These are phyloP conservation scores for Backusella parvicylindrica DNA, from an alignment of 192 early-diverging fungal species.

Conservation along the genomic window DNA sequence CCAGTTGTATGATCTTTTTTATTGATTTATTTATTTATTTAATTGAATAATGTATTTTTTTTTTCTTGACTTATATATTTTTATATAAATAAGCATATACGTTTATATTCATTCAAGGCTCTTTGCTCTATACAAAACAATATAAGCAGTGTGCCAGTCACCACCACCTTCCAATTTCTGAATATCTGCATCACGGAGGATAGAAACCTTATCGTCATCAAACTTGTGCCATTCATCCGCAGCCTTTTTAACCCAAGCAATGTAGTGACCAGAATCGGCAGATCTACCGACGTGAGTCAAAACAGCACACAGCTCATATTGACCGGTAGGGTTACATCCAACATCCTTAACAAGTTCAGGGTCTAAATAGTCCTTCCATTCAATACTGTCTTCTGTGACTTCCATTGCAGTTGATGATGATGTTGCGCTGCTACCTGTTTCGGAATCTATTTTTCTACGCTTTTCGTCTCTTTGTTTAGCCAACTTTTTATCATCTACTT, in stretches of 20 bases:
- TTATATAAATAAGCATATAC: neutral
- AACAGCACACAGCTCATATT: constrained; percentile 91
- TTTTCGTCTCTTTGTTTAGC: constrained; percentile 50
- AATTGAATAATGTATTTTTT: neutral
- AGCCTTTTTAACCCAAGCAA: constrained; percentile 88
- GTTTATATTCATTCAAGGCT: constrained; percentile 37
- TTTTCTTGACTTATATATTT: neutral
- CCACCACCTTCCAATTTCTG: constrained; percentile 90
- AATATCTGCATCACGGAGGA: constrained; percentile 83
- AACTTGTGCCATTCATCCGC: constrained; percentile 79
- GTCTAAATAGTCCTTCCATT: constrained; percentile 53
- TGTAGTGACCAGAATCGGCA: constrained; percentile 93
- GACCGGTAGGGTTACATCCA: constrained; percentile 82
- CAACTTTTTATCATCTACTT: constrained; percentile 66
- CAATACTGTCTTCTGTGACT: constrained; percentile 16
- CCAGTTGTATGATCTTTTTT: too few species aligned
- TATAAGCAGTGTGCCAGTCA: constrained; percentile 84
- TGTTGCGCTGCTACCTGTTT: constrained; percentile 11
- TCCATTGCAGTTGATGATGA: constrained; percentile 8
- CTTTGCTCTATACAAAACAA: constrained; percentile 85
- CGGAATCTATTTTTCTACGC: constrained; percentile 26
- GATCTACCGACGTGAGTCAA: constrained; percentile 94
- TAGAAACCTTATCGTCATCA: constrained; percentile 93
- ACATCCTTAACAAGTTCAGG: constrained; percentile 71
- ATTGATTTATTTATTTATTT: too few species aligned